Percentiles rank a stretch among this genome's conserved stretches.
Evolutionary conservation across 1,139 yeast genomes (phyloP).

Genomic region (Blastobotrys buckinghamii): DNA sequence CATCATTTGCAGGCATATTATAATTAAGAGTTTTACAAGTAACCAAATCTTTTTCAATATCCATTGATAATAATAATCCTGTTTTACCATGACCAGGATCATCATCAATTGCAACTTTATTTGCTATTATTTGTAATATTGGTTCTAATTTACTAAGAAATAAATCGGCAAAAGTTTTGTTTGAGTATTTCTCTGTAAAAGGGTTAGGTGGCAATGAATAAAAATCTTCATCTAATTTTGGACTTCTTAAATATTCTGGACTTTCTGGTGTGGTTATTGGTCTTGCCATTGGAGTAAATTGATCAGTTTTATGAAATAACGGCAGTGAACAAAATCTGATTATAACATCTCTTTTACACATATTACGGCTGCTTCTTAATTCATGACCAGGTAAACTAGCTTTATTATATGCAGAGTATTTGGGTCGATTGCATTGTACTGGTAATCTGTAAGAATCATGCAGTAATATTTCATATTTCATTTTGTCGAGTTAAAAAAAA

Average conservation of each 20-base stretch:
- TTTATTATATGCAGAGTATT: not conserved
- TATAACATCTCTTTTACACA: constrained; percentile 5
- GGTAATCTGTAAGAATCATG: constrained; percentile 7
- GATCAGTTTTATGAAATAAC: constrained; percentile 1
- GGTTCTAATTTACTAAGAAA: constrained; percentile 2
- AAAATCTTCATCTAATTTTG: constrained; percentile 2
- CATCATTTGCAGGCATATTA: not conserved
- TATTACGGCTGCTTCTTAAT: constrained; percentile 2
- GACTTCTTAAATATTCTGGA: not conserved
- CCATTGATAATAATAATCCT: not conserved
- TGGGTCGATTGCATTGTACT: constrained; percentile 7
- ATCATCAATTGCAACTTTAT: not conserved
- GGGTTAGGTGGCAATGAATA: constrained; percentile 1
- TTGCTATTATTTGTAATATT: not conserved
- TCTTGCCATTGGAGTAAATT: not conserved
- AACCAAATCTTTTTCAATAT: not conserved
- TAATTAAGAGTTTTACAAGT: not conserved
- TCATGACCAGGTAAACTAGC: not conserved
- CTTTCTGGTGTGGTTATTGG: not conserved
- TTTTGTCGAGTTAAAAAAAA: no score
- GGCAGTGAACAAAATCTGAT: constrained; percentile 7
- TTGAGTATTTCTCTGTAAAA: not conserved
- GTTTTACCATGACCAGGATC: not conserved
- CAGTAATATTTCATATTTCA: constrained; percentile 5
- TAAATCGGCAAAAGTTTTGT: constrained; percentile 1